Evolutionary conservation across 345 rosid species (phyloP).

Genomic region (Gossypium anomalum): DNA sequence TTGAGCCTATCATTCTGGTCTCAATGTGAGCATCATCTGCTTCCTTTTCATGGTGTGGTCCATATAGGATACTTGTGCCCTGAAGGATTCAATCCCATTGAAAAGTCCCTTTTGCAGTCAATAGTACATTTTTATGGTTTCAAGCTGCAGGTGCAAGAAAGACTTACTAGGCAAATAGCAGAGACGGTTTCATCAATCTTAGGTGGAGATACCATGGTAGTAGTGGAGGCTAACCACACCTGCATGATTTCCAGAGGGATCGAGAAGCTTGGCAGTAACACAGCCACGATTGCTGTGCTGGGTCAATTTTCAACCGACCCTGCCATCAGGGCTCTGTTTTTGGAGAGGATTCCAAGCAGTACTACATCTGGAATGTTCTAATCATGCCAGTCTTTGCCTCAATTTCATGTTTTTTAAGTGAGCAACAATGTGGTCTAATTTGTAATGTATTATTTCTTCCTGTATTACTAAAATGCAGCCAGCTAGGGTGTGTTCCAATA

Average conservation of each 20-base stretch:
- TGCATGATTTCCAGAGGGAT: conserved; percentile 98
- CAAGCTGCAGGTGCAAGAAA: conserved; percentile 98
- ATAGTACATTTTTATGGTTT: conserved; percentile 81
- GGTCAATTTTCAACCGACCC: conserved; percentile 70
- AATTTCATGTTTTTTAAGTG: background rate
- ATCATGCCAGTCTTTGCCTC: background rate
- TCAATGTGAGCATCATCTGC: conserved; percentile 94
- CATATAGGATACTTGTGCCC: conserved; percentile 67
- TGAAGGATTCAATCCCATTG: conserved; percentile 45
- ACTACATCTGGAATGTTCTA: conserved; percentile 21
- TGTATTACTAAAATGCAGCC: background rate
- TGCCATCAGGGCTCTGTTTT: conserved; percentile 52
- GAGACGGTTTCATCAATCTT: conserved; percentile 62
- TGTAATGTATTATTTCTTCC: no score
- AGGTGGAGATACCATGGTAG: conserved; percentile 86
- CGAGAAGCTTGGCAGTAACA: conserved; percentile 87
- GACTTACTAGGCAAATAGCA: conserved; percentile 84
- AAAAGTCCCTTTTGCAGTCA: conserved; percentile 56
- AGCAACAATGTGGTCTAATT: background rate
- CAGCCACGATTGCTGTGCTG: conserved; percentile 71
- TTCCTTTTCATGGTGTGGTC: conserved; percentile 89
- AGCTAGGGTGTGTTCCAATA: background rate
- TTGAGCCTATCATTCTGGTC: conserved; percentile 77
- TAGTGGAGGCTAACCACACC: conserved; percentile 80
- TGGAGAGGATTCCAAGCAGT: conserved; percentile 49